Conservation (phyloP, 1,284 basidiomycete species). For the Trichosporon coremiiforme region DNA sequence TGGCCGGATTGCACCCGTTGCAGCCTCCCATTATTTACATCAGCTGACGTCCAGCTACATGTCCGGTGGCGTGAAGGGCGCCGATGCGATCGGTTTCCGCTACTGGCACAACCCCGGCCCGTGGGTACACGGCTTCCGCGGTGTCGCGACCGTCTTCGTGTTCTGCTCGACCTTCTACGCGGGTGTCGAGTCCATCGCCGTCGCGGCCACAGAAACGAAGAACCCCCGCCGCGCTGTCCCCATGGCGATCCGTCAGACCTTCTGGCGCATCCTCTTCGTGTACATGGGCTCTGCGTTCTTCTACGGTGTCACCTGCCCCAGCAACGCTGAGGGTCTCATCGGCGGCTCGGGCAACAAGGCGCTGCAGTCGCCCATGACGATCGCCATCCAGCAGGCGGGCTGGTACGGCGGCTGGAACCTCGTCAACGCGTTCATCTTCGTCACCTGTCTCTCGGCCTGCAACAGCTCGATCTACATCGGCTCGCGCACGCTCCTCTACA, state of each 20-base stretch:
- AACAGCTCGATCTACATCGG: constrained; percentile 53
- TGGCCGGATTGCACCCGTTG: background rate
- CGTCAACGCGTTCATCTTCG: constrained; percentile 66
- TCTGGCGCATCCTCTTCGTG: constrained; percentile 70
- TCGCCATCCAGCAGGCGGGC: constrained; percentile 67
- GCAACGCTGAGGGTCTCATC: constrained; percentile 64
- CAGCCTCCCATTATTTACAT: constrained; percentile 38
- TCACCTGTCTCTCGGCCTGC: constrained; percentile 57
- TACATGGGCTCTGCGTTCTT: constrained; percentile 66
- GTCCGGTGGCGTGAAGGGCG: constrained; percentile 58
- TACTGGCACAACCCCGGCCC: constrained; percentile 59
- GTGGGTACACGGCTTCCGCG: constrained; percentile 49
- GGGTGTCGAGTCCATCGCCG: constrained; percentile 55
- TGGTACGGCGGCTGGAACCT: constrained; percentile 72
- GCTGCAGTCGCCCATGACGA: constrained; percentile 78
- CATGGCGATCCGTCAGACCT: constrained; percentile 74
- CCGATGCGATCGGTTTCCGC: constrained; percentile 54
- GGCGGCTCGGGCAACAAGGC: constrained; percentile 60
- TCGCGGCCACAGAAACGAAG: constrained; percentile 57
- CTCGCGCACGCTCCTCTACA: constrained; percentile 42
- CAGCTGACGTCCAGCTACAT: constrained; percentile 48
- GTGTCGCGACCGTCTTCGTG: constrained; percentile 31
- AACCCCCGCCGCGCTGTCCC: constrained; percentile 75
- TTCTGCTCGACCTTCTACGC: constrained; percentile 35
- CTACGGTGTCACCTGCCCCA: constrained; percentile 77